Evolutionary conservation across 305 asterid genomes (phyloP).

Genomic region (Andrographis paniculata): DNA sequence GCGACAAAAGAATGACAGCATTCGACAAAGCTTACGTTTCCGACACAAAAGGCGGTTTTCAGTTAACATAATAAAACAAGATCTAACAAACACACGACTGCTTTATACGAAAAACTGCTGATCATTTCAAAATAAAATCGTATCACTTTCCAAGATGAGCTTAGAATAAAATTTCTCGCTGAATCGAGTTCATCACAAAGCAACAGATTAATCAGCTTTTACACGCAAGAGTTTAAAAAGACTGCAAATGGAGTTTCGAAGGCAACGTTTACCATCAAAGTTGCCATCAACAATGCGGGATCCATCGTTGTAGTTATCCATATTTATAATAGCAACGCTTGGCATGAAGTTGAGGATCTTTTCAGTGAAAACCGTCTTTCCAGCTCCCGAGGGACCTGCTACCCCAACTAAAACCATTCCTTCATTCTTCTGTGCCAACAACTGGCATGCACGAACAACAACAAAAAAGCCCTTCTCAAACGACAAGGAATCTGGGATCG

Average conservation of each 20-base stretch:
- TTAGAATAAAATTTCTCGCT: no score
- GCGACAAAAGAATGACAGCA: no score
- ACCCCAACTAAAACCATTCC: slow-evolving; percentile 83
- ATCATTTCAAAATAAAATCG: no score
- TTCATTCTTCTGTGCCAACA: slow-evolving; percentile 86
- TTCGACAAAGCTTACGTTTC: no score
- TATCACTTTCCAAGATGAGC: no score
- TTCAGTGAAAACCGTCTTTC: slow-evolving; percentile 87
- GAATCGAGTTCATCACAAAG: no score
- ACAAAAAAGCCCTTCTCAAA: slow-evolving; percentile 95
- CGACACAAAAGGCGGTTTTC: no score
- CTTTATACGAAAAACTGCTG: no score
- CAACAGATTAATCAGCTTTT: no score
- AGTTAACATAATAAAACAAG: no score
- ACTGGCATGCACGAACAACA: slow-evolving; percentile 84
- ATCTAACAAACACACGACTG: no score
- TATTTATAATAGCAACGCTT: slow-evolving; percentile 74
- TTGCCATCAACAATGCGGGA: slow-evolving; percentile 89
- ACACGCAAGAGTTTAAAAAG: slow-evolving; percentile 5
- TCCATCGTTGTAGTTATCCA: slow-evolving; percentile 93
- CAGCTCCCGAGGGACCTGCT: slow-evolving; percentile 99
- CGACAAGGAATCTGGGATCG: slow-evolving; percentile 71
- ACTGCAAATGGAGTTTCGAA: background rate
- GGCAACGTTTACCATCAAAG: slow-evolving; percentile 60
- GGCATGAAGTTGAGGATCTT: slow-evolving; percentile 86